Conservation (phyloP, 2,329 filamentous ascomycete species). For the Microsporum ferrugineum region DNA sequence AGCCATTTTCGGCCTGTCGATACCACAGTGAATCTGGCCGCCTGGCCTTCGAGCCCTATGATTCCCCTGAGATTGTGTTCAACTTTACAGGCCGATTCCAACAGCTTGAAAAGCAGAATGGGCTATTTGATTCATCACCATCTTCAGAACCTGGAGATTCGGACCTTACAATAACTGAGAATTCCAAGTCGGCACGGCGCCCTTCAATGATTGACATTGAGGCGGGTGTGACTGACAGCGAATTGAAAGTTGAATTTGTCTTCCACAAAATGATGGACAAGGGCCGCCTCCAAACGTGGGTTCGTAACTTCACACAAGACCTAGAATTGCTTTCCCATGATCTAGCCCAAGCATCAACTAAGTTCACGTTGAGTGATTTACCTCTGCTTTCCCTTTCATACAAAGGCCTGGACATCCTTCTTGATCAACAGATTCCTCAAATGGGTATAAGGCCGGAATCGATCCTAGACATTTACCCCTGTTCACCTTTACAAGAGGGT, state of each 20-base stretch:
- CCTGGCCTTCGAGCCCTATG: slow-evolving; percentile 18
- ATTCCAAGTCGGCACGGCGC: slow-evolving; percentile 29
- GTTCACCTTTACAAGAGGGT: slow-evolving; percentile 5
- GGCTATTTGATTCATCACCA: slow-evolving; percentile 29
- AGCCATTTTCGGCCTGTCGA: slow-evolving; percentile 27
- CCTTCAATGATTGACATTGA: slow-evolving; percentile 32
- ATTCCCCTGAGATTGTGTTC: slow-evolving; percentile 29
- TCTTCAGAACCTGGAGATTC: neutral
- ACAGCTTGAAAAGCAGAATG: slow-evolving; percentile 34
- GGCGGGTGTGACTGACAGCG: slow-evolving; percentile 40
- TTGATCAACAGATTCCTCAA: slow-evolving; percentile 24
- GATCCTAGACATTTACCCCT: slow-evolving; percentile 29
- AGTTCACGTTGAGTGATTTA: slow-evolving; percentile 33
- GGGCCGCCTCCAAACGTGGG: slow-evolving; percentile 38
- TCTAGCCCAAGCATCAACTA: slow-evolving; percentile 17
- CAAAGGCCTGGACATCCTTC: slow-evolving; percentile 27
- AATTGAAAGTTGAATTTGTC: slow-evolving; percentile 37
- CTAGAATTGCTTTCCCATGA: slow-evolving; percentile 21
- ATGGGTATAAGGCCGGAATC: slow-evolving; percentile 23
- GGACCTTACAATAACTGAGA: slow-evolving; percentile 23
- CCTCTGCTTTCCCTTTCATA: slow-evolving; percentile 37
- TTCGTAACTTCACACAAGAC: slow-evolving; percentile 27
- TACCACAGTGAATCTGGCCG: slow-evolving; percentile 27
- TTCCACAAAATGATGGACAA: slow-evolving; percentile 38
- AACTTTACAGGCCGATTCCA: slow-evolving; percentile 29